Base-by-base conservation (phyloP, 345 rosid species). In the Arabidopsis thaliana region DNA sequence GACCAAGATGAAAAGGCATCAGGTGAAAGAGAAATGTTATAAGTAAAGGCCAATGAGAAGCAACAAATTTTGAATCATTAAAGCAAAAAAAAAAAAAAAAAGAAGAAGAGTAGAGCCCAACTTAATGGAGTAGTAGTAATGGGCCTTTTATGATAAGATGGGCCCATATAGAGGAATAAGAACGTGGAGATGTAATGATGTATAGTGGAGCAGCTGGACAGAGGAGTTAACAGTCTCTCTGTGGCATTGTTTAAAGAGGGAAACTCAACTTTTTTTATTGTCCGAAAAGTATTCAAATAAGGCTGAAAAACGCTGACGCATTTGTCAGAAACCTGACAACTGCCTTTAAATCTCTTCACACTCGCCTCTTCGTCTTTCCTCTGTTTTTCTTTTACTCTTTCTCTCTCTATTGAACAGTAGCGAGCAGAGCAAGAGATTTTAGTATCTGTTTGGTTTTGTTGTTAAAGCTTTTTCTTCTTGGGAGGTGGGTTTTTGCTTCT, bases 201-300 rank as follows among this genome's bases (percentile, higher is more conserved):
- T 16, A 16, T 16, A 71, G 80, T 77, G 80, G 77, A 63, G 65
- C 37, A 70, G 67, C 32, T 46, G 71, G 70, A 56, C 72, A 70
- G 72, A 62, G 80, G 80, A 70, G 60, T 63, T 28, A 70, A 48
- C 67, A 71, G 65, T 41, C 51, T 40, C 41, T 46, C 10, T n/a
- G 24, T 70, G 76, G 53, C 76, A 63, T 13, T 37, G 71, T 70
- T 63, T 63, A 77, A 70, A 64, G 80, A 77, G 77, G 81, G 59
- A 71, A 78, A 71, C 67, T 32, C 72, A 65, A 65, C 40, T 77
- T 59, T 70, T 22, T 20, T 22, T 13, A 48, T 59, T 59, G 77
- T 71, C 81, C 66, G 67, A 71, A 71, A 78, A 71, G 81, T 71
- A 71, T 78, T 77, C 77, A 71, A 78, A 71, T 40, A 77, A 71